Percentiles rank a stretch among this genome's conserved stretches.
These are phyloP conservation scores for Colletotrichum orbiculare DNA, from an alignment of 2,329 filamentous ascomycete genomes.

Conservation along the genomic window DNA sequence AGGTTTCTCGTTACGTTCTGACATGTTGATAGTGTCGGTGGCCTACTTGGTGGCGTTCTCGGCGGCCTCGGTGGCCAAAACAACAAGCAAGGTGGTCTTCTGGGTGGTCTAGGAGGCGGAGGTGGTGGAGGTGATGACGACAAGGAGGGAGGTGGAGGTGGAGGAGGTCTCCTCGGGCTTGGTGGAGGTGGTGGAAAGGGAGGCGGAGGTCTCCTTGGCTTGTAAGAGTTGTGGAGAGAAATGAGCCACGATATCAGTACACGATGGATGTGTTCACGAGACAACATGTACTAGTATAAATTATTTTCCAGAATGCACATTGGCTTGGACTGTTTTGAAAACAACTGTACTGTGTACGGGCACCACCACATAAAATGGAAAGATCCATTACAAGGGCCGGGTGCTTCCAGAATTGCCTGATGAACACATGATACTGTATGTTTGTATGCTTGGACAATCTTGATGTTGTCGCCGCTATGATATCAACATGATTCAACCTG, in stretches of 20 bases:
- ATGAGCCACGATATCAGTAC: too few relatives aligned
- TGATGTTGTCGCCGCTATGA: too few relatives aligned
- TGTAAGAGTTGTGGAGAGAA: not conserved
- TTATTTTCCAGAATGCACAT: too few relatives aligned
- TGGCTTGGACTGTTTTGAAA: too few relatives aligned
- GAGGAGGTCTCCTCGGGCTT: not conserved
- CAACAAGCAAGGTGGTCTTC: not conserved
- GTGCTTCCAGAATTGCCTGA: too few relatives aligned
- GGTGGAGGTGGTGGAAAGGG: constrained; percentile 6
- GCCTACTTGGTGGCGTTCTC: constrained; percentile 26
- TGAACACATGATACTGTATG: too few relatives aligned
- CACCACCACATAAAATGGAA: too few relatives aligned
- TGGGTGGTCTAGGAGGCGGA: constrained; percentile 10
- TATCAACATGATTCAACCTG: too few relatives aligned
- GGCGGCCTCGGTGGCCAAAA: constrained; percentile 17
- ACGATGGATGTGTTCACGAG: not conserved
- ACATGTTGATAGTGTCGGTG: constrained; percentile 6
- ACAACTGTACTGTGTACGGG: too few relatives aligned
- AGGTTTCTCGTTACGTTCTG: not conserved
- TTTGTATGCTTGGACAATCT: too few relatives aligned
- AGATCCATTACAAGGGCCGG: too few relatives aligned
- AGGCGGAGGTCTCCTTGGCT: constrained; percentile 5
- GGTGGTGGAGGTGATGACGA: not conserved
- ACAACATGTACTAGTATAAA: not conserved
- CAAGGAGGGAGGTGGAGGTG: not conserved